phyloP scores from a whole-genome alignment of 2,329 filamentous ascomycete genomes.

The Ceratocystis ficicola region DNA sequence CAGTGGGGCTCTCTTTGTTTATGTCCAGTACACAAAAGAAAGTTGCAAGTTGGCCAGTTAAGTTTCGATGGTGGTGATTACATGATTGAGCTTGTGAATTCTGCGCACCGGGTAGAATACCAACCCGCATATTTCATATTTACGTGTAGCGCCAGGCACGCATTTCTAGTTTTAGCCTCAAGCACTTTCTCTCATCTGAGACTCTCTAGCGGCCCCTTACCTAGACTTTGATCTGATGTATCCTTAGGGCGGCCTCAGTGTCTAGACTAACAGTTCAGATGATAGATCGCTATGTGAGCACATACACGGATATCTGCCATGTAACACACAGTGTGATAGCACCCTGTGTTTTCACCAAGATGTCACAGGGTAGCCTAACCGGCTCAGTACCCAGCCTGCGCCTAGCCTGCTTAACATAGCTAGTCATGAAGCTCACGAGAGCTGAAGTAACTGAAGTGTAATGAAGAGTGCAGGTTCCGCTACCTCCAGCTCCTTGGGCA shows the following conservation, averaged over 20 bases:
- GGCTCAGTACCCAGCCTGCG: too few relatives aligned
- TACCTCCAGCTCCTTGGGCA: neutral
- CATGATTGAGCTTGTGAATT: too few relatives aligned
- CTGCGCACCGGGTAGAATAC: too few relatives aligned
- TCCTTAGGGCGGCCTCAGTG: neutral
- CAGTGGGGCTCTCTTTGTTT: slow-evolving; percentile 1
- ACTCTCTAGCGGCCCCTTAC: neutral
- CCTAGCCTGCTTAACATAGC: too few relatives aligned
- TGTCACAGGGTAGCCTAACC: too few relatives aligned
- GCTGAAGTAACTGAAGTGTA: neutral
- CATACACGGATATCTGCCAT: neutral
- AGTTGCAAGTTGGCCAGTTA: slow-evolving; percentile 4
- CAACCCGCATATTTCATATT: too few relatives aligned
- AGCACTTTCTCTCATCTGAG: neutral
- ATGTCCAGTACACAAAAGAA: neutral
- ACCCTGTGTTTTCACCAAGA: neutral
- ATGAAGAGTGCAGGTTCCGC: neutral
- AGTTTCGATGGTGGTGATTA: too few relatives aligned
- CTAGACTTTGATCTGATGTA: neutral
- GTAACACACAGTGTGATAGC: neutral
- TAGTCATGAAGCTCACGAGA: neutral
- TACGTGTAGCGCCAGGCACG: neutral
- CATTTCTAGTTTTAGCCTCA: neutral
- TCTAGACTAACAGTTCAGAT: neutral
- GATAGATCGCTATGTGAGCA: neutral